Base-by-base conservation (phyloP, 1,284 basidiomycete species). In the Ustilago curta region DNA sequence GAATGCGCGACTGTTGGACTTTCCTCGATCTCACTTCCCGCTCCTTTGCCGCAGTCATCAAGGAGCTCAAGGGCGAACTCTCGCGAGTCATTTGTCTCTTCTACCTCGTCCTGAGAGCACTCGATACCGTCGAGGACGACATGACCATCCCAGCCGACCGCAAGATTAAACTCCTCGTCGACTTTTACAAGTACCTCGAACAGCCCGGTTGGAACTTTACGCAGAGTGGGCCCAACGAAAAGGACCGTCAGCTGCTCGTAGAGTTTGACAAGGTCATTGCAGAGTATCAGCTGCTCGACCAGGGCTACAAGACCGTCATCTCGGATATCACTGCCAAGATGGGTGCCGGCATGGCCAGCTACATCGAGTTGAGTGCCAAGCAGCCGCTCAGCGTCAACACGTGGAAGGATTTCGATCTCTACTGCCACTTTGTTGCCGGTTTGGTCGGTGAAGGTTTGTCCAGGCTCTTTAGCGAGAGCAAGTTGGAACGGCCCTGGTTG, bases 341-440 rank as follows among this genome's bases (percentile, higher is more conserved):
- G 96, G 92, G 91, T 62, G 89, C 87, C 1, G 96, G 96, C 19
- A 98, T 99, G 97, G 94, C 96, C 32, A 93, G 96, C 85, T 98
- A 93, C 84, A 84, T 84, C 40, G 79, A 83, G 39, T 44, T 81
- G 5, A 77, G 78, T 6, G 53, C 64, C 1, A 69, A 71, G 25
- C 50, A 63, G 16, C 77, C 78, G 9, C 58, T 83, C n/a, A 77
- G 65, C 43, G 72, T 81, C 31, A 66, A 63, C 14, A 70, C 40
- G 18, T 84, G 76, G 70, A 87, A 89, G 48, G 94, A 97, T 79
- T 97, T 96, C 86, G 94, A 98, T 85, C 89, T 98, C 12, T 99
- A 99, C 87, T 99, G 97, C 85, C 96, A 99, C 86, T 98, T 97
- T 85, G 97, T 98, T 71, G 97, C 96, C 3, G 97, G 96, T 2